These are phyloP conservation scores for Suillus tomentosus DNA, from an alignment of 768 basidiomycete species.

Conservation along the genomic window DNA sequence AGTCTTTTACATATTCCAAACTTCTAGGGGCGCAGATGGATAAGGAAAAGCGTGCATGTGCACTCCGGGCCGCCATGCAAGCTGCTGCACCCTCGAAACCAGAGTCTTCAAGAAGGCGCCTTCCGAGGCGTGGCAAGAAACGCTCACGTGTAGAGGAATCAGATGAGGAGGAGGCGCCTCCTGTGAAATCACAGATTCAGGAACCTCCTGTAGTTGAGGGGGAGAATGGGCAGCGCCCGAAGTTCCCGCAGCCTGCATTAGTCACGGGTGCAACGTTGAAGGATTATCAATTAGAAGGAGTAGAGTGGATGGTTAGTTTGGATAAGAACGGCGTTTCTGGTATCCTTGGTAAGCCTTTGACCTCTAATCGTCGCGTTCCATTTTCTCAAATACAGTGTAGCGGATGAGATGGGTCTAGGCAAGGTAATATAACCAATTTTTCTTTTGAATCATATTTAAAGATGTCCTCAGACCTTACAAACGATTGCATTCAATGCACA, in stretches of 20 bases:
- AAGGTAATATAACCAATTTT: conserved; percentile 50
- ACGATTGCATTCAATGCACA: conserved; percentile 93
- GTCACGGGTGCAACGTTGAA: conserved; percentile 87
- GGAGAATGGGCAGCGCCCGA: conserved; percentile 21
- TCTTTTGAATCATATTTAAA: conserved; percentile 13
- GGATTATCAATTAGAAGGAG: conserved; percentile 89
- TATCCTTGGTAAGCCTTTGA: conserved; percentile 59
- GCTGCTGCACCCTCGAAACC: conserved; percentile 15
- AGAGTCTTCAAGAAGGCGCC: conserved; percentile 13
- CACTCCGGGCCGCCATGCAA: conserved; percentile 31
- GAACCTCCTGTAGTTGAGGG: background rate
- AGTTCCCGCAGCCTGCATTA: conserved; percentile 72
- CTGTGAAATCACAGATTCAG: background rate
- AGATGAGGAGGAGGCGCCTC: conserved; percentile 25
- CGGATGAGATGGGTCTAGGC: conserved; percentile 95
- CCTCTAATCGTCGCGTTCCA: conserved; percentile 21
- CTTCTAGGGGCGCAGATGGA: conserved; percentile 79
- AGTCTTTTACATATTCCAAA: conserved; percentile 73
- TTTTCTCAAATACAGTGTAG: conserved; percentile 36
- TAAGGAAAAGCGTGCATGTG: conserved; percentile 41
- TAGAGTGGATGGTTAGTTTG: conserved; percentile 92
- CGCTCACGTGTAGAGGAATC: conserved; percentile 16
- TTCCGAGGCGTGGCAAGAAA: conserved; percentile 11
- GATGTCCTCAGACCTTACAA: conserved; percentile 75
- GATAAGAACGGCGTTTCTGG: conserved; percentile 85